Percentiles rank a stretch among this genome's conserved stretches.
Evolutionary conservation across 2,329 filamentous ascomycete species (phyloP).

Genomic region (Paecilomyces sp.): DNA sequence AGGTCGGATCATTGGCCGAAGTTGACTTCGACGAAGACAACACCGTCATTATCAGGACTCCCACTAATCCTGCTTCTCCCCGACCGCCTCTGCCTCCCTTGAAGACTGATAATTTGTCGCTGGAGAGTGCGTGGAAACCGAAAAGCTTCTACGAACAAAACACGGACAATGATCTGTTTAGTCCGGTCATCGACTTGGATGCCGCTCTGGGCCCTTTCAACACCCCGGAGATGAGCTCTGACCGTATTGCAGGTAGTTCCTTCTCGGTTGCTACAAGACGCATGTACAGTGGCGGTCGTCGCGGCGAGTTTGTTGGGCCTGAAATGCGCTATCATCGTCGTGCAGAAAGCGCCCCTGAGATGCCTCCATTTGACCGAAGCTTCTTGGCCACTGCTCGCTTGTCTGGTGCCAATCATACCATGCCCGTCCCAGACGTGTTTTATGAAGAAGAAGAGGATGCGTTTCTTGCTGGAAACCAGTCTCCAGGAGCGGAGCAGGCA

Average conservation of each 20-base stretch:
- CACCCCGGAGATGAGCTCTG: conserved; percentile 47
- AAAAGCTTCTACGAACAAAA: conserved; percentile 37
- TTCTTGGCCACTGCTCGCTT: conserved; percentile 30
- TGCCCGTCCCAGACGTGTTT: conserved; percentile 41
- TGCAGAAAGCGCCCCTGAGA: conserved; percentile 42
- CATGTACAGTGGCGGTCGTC: conserved; percentile 43
- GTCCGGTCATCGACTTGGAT: conserved; percentile 86
- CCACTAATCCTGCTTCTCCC: conserved; percentile 29
- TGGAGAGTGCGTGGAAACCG: conserved; percentile 37
- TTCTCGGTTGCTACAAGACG: conserved; percentile 35
- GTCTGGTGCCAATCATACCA: conserved; percentile 24
- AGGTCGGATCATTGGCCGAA: conserved; percentile 35
- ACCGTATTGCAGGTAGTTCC: conserved; percentile 22
- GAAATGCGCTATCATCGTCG: conserved; percentile 45
- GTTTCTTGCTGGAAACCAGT: conserved; percentile 33
- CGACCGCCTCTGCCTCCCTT: conserved; percentile 12
- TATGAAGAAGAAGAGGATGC: conserved; percentile 46
- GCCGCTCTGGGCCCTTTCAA: conserved; percentile 90
- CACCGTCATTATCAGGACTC: conserved; percentile 40
- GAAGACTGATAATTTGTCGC: conserved; percentile 13
- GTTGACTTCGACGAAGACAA: conserved; percentile 45
- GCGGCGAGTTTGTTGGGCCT: conserved; percentile 39
- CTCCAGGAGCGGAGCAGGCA: conserved; percentile 14
- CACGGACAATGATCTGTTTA: conserved; percentile 57
- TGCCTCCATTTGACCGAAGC: conserved; percentile 42